These are phyloP conservation scores for Prunus fruticosa DNA, from an alignment of 306 rosid genomes.

Conservation along the genomic window DNA sequence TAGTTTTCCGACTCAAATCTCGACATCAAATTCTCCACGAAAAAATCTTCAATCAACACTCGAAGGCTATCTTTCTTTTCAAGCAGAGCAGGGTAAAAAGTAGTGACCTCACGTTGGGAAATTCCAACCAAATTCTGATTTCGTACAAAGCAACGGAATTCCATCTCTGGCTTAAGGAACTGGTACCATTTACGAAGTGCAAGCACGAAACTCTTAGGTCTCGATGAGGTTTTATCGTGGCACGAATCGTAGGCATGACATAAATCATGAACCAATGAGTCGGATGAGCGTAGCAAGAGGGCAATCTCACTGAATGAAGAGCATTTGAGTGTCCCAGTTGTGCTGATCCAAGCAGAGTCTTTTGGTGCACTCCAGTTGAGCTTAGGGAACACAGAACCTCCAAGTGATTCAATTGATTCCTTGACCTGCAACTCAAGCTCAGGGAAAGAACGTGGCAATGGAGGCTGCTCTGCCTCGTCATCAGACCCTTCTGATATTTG, in stretches of 20 bases:
- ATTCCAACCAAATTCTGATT: conserved; percentile 48
- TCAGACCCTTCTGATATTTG: conserved; percentile 59
- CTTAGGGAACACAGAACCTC: conserved; percentile 77
- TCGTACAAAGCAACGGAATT: conserved; percentile 67
- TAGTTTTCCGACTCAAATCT: conserved; percentile 58
- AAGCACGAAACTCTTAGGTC: conserved; percentile 56
- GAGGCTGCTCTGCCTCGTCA: conserved; percentile 54
- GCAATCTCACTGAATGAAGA: conserved; percentile 69
- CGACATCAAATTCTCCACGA: conserved; percentile 29
- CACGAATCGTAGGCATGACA: conserved; percentile 85
- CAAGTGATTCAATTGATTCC: conserved; percentile 63
- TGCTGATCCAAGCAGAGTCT: conserved; percentile 77
- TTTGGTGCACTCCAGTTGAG: conserved; percentile 92
- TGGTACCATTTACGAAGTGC: conserved; percentile 82
- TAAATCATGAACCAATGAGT: conserved; percentile 72
- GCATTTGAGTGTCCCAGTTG: conserved; percentile 52
- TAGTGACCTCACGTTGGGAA: conserved; percentile 76
- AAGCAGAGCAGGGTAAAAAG: conserved; percentile 56
- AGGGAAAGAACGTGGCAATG: conserved; percentile 60
- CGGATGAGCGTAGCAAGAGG: conserved; percentile 65
- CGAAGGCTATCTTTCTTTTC: conserved; percentile 41
- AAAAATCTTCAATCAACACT: conserved; percentile 41
- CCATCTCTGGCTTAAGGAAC: conserved; percentile 66
- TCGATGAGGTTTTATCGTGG: conserved; percentile 42
- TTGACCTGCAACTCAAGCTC: conserved; percentile 67